Base-by-base conservation (phyloP, 371 early-diverging fungal genomes). In the Lichtheimia hyalospora region DNA sequence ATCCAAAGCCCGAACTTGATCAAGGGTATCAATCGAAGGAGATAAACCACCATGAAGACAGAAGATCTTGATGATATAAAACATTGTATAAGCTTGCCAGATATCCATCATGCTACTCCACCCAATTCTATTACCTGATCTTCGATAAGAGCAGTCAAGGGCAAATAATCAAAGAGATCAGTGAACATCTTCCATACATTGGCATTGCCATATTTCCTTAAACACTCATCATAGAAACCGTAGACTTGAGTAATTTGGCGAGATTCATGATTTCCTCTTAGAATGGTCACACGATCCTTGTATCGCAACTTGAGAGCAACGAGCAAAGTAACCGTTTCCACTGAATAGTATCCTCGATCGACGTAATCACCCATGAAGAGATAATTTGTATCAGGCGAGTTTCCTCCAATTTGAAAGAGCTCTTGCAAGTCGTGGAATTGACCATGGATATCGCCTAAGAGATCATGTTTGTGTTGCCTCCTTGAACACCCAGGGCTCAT, bases 361-460 rank as follows among this genome's bases (percentile, higher is more conserved):
- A 99, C 99, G 85, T 97, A 99, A 71, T 99, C 99, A 25, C 99
- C 99, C 97, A 99, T 97, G 73, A 98, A 98, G 60, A 97, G 87
- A 75, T 99, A 99, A 73, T 94, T 96, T 21, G 98, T 99, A 62
- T 92, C 88, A 7, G 99, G 97, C 7, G 97, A 89, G 71, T 96
- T 92, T 18, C 99, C 99, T 42, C 98, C 99, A 24, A 97, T 96
- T 40, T 94, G 89, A 73, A 99, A 98, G 10, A 99, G 87, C 76
- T 99, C 98, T 75, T 98, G 81, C 68, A 96, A 81, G 79, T 99
- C 99, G 70, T 94, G 96, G 75, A 99, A 99, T 73, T 99, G 99
- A 21, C 99, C 99, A 69, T 98, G 99, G 64, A 98, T 96, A 74
- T 98, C 96, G 65, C 79, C 77, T 77, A 61, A 49, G 27, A 34